These are phyloP conservation scores for Coleophoma cylindrospora DNA, from an alignment of 2,329 filamentous ascomycete species.

Conservation along the genomic window DNA sequence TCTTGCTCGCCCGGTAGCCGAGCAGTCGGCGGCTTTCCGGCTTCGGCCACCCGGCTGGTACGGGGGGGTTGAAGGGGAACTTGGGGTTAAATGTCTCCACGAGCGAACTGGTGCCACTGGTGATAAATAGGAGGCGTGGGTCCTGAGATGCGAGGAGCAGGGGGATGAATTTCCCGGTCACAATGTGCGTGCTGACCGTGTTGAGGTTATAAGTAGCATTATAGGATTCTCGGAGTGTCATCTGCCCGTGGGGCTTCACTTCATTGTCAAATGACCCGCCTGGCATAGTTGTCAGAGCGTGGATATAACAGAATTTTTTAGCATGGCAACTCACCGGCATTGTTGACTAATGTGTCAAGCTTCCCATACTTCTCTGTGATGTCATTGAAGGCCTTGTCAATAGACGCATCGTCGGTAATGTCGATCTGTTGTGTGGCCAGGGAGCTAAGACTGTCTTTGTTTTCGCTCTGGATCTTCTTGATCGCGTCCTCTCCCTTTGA, in stretches of 20 bases:
- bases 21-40: slow-evolving; percentile 13
- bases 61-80: slow-evolving; percentile 14
- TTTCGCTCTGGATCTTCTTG: slow-evolving; percentile 26
- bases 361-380: slow-evolving; percentile 21
- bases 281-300: neutral
- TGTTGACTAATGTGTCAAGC: slow-evolving; percentile 31
- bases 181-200: slow-evolving; percentile 32
- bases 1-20: slow-evolving; percentile 36
- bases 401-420: slow-evolving; percentile 26
- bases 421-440: slow-evolving; percentile 24
- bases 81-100: slow-evolving; percentile 18
- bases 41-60: slow-evolving; percentile 37
- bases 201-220: slow-evolving; percentile 38
- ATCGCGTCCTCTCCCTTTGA: slow-evolving; percentile 36
- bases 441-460: slow-evolving; percentile 24
- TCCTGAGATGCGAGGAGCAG: slow-evolving; percentile 37
- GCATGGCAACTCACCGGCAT: slow-evolving; percentile 15
- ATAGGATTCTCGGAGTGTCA: slow-evolving; percentile 32
- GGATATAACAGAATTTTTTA: neutral
- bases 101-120: slow-evolving; percentile 34
- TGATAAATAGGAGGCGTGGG: slow-evolving; percentile 42
- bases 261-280: slow-evolving; percentile 24
- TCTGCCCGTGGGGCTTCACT: slow-evolving; percentile 12
- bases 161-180: slow-evolving; percentile 31
- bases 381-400: slow-evolving; percentile 21